Evolutionary conservation across 495 filamentous ascomycete species (phyloP).

Genomic region (Clohesyomyces aquaticus): DNA sequence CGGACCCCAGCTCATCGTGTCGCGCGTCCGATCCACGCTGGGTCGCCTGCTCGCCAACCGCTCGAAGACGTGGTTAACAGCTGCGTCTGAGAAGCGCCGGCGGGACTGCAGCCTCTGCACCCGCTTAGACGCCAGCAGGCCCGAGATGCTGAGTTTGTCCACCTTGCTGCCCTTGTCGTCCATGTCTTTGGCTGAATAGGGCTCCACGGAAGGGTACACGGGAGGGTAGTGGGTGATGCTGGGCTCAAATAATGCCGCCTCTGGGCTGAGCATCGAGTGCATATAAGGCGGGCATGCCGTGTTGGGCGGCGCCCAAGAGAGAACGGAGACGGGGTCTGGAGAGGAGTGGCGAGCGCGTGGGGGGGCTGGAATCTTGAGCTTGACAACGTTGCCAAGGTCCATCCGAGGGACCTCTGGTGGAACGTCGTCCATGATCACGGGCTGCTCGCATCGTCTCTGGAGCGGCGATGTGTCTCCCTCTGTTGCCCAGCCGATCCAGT

Average conservation of each 20-base stretch:
- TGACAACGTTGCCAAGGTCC: not conserved
- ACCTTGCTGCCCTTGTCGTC: not conserved
- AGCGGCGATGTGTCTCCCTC: slow-evolving; percentile 20
- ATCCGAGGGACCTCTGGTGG: slow-evolving; percentile 17
- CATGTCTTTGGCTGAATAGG: too few species aligned
- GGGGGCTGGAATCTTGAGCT: slow-evolving; percentile 5
- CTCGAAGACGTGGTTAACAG: slow-evolving; percentile 21
- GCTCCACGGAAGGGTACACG: too few species aligned
- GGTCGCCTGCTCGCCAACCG: not conserved
- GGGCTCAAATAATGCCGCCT: slow-evolving; percentile 26
- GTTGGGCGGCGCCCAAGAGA: slow-evolving; percentile 24
- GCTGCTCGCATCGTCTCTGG: not conserved
- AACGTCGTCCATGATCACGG: slow-evolving; percentile 13
- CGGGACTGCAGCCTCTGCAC: slow-evolving; percentile 20
- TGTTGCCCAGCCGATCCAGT: slow-evolving; percentile 36
- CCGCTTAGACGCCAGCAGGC: slow-evolving; percentile 25
- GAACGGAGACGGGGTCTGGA: not conserved
- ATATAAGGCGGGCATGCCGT: slow-evolving; percentile 8
- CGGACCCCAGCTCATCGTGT: slow-evolving; percentile 19
- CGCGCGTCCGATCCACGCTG: not conserved
- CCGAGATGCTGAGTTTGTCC: slow-evolving; percentile 37
- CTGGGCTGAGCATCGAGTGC: slow-evolving; percentile 18
- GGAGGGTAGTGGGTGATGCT: slow-evolving; percentile 19
- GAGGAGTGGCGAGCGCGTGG: slow-evolving; percentile 7
- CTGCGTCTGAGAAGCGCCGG: slow-evolving; percentile 35